Conservation (phyloP, 371 early-diverging fungal genomes). For the Lichtheimia ramosa region DNA sequence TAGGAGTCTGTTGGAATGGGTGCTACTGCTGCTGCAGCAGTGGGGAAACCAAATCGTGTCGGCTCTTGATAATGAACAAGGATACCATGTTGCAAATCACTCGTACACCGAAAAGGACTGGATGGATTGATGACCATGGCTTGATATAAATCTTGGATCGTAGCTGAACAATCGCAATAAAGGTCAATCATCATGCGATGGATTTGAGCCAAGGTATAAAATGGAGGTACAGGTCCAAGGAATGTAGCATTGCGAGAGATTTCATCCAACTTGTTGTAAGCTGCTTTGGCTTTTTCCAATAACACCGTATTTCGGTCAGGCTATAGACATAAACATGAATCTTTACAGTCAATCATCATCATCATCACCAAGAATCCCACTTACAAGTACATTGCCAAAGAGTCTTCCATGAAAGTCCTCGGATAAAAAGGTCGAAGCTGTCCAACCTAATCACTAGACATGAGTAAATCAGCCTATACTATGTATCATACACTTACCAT, state of each 20-base stretch:
- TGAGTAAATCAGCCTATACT: neutral
- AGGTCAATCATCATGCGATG: constrained; percentile 30
- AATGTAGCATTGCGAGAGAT: constrained; percentile 3
- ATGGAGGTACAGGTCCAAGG: constrained; percentile 1
- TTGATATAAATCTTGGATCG: constrained; percentile 25
- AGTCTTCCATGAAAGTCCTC: constrained; percentile 23
- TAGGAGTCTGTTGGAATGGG: too few species aligned
- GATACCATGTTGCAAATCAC: constrained; percentile 24
- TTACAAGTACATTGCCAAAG: constrained; percentile 27
- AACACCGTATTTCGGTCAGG: constrained; percentile 22
- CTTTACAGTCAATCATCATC: neutral
- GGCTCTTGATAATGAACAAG: constrained; percentile 18
- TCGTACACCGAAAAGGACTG: constrained; percentile 22
- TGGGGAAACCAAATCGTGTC: too few species aligned
- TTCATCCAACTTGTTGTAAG: constrained; percentile 25
- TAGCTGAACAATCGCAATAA: constrained; percentile 20
- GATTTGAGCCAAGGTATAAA: constrained; percentile 26
- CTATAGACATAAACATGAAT: constrained; percentile 5
- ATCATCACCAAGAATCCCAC: neutral
- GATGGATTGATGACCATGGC: constrained; percentile 8
- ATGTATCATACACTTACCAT: constrained; percentile 4
- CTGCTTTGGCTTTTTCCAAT: constrained; percentile 24
- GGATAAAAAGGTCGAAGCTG: constrained; percentile 19
- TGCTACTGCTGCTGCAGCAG: too few species aligned
- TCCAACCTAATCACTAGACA: constrained; percentile 20